Percentiles rank a stretch among this genome's conserved stretches.
Conservation (phyloP, 139 green algal genomes). For the Protoeuglena noctilucae region DNA sequence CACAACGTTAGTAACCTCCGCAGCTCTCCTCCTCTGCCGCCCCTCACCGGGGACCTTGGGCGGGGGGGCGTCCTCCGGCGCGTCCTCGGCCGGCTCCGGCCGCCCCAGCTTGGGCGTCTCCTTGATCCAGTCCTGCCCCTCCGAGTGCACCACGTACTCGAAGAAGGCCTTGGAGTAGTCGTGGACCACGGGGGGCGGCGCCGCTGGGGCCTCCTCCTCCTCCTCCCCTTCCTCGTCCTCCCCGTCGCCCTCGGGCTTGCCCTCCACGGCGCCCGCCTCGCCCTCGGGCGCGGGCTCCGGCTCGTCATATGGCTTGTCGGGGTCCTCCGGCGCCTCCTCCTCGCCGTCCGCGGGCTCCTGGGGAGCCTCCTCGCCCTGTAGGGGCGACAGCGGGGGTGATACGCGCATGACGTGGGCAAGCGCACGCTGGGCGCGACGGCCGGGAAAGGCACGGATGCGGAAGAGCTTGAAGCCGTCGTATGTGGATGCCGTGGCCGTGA, state of each 20-base stretch:
- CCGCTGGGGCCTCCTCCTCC: neutral
- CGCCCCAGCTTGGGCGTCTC: neutral
- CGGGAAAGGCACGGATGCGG: too few relatives aligned
- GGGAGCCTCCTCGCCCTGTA: neutral
- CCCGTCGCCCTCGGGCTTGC: neutral
- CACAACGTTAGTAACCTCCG: too few relatives aligned
- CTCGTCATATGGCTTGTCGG: neutral
- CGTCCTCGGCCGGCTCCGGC: neutral
- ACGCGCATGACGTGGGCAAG: too few relatives aligned
- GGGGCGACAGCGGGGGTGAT: too few relatives aligned
- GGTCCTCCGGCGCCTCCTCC: too few relatives aligned
- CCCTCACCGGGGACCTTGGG: neutral
- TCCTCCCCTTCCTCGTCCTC: constrained; percentile 1
- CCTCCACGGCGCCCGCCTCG: neutral
- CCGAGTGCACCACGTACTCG: constrained; percentile 2
- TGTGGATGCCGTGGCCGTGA: too few relatives aligned
- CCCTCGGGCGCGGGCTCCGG: neutral
- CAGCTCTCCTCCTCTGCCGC: neutral
- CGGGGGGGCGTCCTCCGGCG: neutral
- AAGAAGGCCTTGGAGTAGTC: constrained; percentile 6
- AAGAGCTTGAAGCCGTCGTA: too few relatives aligned
- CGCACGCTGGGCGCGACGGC: too few relatives aligned
- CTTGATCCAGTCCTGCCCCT: neutral
- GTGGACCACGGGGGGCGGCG: neutral
- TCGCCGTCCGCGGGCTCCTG: neutral